phyloP scores from a whole-genome alignment of 139 green algal genomes.

The Eudorina sp. region DNA sequence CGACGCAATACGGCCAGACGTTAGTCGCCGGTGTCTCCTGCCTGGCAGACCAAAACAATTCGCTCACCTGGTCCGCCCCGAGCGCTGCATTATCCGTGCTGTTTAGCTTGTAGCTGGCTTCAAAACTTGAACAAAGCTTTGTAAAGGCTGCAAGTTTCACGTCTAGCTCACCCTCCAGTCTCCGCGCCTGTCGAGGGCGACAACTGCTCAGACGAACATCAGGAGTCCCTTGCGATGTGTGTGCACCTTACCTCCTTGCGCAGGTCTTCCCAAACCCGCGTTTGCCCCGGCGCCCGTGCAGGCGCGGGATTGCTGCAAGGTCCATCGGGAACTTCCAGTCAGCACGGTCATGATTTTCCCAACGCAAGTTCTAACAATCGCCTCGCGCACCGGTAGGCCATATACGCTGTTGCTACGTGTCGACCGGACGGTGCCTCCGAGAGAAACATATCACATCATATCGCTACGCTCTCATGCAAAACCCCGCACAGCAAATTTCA shows the following conservation, averaged over 20 bases:
- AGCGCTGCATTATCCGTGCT: constrained; percentile 55
- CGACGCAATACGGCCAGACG: no score
- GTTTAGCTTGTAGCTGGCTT: constrained; percentile 70
- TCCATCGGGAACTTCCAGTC: not conserved
- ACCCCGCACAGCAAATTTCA: not conserved
- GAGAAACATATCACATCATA: constrained; percentile 40
- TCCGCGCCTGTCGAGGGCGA: constrained; percentile 77
- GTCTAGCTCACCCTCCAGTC: constrained; percentile 94
- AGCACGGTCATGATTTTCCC: not conserved
- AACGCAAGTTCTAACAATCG: not conserved
- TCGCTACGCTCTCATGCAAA: not conserved
- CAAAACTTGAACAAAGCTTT: constrained; percentile 87
- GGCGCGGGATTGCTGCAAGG: not conserved
- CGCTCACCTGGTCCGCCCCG: constrained; percentile 63
- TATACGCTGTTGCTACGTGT: constrained; percentile 46
- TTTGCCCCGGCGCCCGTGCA: constrained; percentile 2
- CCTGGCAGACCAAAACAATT: no score
- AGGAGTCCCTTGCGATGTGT: not conserved
- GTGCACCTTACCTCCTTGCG: constrained; percentile 62
- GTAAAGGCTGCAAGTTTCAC: constrained; percentile 90
- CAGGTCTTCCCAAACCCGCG: constrained; percentile 67
- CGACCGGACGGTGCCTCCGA: constrained; percentile 33
- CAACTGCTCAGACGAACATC: not conserved
- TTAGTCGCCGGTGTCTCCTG: no score
- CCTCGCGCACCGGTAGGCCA: constrained; percentile 33